A percentile compares a stretch with the other conserved stretches of the same genome.
These are phyloP conservation scores for Dendrobium nobile DNA, from an alignment of 106 monocot species.

Conservation along the genomic window DNA sequence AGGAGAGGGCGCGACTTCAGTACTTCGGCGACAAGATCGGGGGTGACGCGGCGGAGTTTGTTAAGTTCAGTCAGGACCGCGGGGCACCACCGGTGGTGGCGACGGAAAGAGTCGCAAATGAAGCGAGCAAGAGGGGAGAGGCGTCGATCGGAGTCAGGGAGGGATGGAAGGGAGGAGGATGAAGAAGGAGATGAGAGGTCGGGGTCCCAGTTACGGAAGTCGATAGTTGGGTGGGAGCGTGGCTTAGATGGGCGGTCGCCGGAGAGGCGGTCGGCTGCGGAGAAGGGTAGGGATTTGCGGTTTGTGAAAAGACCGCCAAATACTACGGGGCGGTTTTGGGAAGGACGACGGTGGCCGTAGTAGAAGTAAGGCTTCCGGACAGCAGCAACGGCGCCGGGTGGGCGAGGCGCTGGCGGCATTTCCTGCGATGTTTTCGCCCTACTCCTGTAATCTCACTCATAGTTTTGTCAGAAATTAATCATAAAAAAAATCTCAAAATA, in stretches of 20 bases:
- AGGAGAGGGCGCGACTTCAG: slow-evolving; percentile 46
- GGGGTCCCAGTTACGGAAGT: slow-evolving; percentile 67
- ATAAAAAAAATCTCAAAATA: too few relatives aligned
- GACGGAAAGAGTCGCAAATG: slow-evolving; percentile 66
- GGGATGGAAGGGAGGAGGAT: slow-evolving; percentile 6
- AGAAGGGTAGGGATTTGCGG: slow-evolving; percentile 22
- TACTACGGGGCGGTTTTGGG: slow-evolving; percentile 52
- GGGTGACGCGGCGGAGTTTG: slow-evolving; percentile 81
- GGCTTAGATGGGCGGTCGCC: not conserved
- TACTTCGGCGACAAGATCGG: slow-evolving; percentile 65
- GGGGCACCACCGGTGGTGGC: slow-evolving; percentile 61
- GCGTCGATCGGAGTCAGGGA: slow-evolving; percentile 31
- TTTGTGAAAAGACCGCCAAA: slow-evolving; percentile 36
- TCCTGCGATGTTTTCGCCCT: too few relatives aligned
- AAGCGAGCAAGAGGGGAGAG: slow-evolving; percentile 88
- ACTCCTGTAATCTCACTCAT: too few relatives aligned
- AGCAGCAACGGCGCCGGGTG: not conserved
- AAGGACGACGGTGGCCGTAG: slow-evolving; percentile 53
- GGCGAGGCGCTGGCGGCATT: too few relatives aligned
- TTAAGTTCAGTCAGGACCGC: slow-evolving; percentile 64
- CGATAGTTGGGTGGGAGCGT: slow-evolving; percentile 19
- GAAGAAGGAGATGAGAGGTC: slow-evolving; percentile 1
- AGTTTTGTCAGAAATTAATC: too few relatives aligned
- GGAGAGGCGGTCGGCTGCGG: not conserved
- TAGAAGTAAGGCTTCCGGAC: slow-evolving; percentile 38